Base-by-base conservation (phyloP, 768 basidiomycete species). In the Lactarius sp. region DNA sequence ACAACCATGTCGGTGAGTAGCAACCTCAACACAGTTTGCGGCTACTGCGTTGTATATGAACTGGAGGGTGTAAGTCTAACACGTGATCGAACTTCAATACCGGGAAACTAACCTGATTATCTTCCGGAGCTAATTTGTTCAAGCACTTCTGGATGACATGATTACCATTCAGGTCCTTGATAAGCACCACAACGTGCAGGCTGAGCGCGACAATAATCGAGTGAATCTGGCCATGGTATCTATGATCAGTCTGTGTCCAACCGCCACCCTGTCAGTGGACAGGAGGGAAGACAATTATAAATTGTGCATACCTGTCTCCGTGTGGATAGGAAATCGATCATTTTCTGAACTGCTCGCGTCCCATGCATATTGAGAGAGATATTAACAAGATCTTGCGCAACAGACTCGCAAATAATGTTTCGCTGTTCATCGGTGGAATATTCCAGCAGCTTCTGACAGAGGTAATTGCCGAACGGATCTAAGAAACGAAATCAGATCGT, bases 361-460 rank as follows among this genome's bases (percentile, higher is more conserved):
- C 97, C 97, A 76, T 99, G 97, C 97, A 99, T 99, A 77, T 99
- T 99, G 66, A 99, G 81, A 39, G 94, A 97, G 72, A 99, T 98
- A 73, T 89, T 94, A 71, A 99, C 97, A 55, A 99, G 83, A 70
- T 99, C 97, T 71, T 94, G 91, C 39, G 95, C 93, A 55, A 99
- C 96, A 31, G 93, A 94, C 74, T 98, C 96, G 77, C 97, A 97
- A 61, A 98, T 96, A 39, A 93, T 81, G 71, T 93, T 95, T 61
- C 96, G 86, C 71, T 99, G 97, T 70, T 99, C 97, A 69, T 99
- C 97, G 14, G 94, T 96, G 14, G 94, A 94, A 75, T 86, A 96
- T 76, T 99, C 97, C 69, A 99, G 79, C 42, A 99, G 82, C 76
- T 98, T 98, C 77, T 99, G 97, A 76, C 96, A 98, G 60, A 99